Percentiles rank a stretch among this genome's conserved stretches.
phyloP scores from a whole-genome alignment of 2,329 filamentous ascomycete genomes.

The Verticillium nubilum region DNA sequence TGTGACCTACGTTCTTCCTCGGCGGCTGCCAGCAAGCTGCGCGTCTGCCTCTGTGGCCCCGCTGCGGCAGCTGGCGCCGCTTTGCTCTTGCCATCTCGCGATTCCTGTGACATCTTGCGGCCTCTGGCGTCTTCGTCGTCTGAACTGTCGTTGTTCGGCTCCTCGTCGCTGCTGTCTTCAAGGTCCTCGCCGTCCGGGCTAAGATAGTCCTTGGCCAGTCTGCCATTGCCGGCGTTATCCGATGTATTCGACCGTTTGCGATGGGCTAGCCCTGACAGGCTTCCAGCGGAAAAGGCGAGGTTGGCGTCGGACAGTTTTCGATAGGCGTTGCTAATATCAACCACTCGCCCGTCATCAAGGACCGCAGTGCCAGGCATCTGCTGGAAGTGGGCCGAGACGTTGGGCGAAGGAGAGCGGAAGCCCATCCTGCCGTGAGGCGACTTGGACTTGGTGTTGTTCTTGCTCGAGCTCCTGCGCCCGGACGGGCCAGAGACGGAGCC shows the following conservation, averaged over 20 bases:
- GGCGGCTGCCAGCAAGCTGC: constrained; percentile 65
- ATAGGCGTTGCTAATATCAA: constrained; percentile 68
- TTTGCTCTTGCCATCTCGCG: constrained; percentile 34
- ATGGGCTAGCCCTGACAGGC: constrained; percentile 54
- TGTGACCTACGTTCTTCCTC: constrained; percentile 68
- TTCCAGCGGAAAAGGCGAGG: constrained; percentile 57
- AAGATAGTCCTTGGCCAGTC: constrained; percentile 64
- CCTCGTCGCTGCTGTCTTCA: constrained; percentile 67
- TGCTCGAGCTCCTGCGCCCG: constrained; percentile 15
- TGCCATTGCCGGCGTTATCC: constrained; percentile 39
- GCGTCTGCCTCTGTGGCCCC: constrained; percentile 35
- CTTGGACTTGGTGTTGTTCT: constrained; percentile 40
- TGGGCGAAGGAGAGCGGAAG: constrained; percentile 11
- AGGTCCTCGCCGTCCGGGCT: constrained; percentile 61
- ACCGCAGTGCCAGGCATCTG: constrained; percentile 28
- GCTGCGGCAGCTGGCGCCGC: constrained; percentile 27
- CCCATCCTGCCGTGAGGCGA: constrained; percentile 45
- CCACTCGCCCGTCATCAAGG: constrained; percentile 53
- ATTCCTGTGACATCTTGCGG: constrained; percentile 48
- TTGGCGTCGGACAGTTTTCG: constrained; percentile 67
- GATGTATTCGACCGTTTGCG: constrained; percentile 40
- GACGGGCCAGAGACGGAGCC: constrained; percentile 27
- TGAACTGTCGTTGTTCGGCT: constrained; percentile 52
- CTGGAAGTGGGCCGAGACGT: constrained; percentile 10
- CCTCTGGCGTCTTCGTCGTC: constrained; percentile 64